Conservation (phyloP, 148 eudicot genomes). For the Diospyros lotus region DNA sequence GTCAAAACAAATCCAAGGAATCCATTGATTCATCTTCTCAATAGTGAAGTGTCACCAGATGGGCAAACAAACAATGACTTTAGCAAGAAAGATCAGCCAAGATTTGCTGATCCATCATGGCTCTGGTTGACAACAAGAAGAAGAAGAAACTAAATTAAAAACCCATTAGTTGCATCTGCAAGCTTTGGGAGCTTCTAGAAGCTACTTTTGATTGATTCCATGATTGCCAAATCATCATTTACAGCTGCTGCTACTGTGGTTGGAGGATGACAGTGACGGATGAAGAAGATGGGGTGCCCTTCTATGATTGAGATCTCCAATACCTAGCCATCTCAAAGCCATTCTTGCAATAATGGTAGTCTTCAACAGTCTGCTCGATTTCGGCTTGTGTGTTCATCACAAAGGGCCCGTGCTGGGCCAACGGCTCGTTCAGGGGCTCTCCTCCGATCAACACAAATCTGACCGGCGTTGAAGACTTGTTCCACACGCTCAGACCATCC, state of each 20-base stretch:
- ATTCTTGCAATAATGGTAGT: conserved; percentile 64
- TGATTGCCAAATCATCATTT: conserved; percentile 2
- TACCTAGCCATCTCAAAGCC: conserved; percentile 82
- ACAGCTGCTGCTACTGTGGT: neutral
- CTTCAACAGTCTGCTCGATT: conserved; percentile 73
- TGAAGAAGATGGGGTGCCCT: no score
- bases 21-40: neutral
- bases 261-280: conserved; percentile 2
- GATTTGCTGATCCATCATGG: neutral
- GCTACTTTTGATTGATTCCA: neutral
- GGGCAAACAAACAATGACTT: neutral
- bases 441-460: conserved; percentile 80
- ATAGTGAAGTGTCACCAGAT: neutral
- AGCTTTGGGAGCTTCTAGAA: conserved; percentile 19
- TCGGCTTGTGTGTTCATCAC: conserved; percentile 96
- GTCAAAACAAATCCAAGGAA: neutral
- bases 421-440: conserved; percentile 74
- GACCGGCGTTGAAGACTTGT: conserved; percentile 44
- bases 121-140: neutral
- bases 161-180: neutral
- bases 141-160: neutral
- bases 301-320: conserved; percentile 54
- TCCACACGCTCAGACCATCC: conserved; percentile 76
- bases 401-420: conserved; percentile 93
- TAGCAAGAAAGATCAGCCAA: conserved; percentile 6